phyloP scores from a whole-genome alignment of 495 filamentous ascomycete species.

The Hypoxylon cercidicola region DNA sequence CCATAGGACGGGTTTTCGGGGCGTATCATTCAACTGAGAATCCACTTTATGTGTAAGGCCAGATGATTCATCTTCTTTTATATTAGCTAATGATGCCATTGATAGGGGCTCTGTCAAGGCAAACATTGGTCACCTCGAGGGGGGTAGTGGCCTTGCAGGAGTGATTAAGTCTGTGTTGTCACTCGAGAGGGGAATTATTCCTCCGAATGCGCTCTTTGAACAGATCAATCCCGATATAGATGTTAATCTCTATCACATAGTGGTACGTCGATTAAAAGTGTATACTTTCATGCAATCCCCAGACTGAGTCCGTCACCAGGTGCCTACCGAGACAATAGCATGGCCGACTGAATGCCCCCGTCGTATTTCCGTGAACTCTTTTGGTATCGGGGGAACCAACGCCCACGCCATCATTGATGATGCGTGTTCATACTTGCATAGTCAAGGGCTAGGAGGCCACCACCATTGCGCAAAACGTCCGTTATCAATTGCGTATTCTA shows the following conservation, averaged over 20 bases:
- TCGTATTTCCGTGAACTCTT: constrained; percentile 63
- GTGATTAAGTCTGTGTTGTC: constrained; percentile 63
- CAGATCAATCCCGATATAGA: constrained; percentile 57
- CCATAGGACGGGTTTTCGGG: constrained; percentile 54
- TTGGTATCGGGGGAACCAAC: constrained; percentile 69
- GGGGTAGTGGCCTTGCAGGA: constrained; percentile 59
- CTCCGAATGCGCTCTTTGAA: constrained; percentile 56
- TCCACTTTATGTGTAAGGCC: constrained; percentile 53
- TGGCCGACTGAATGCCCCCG: constrained; percentile 48
- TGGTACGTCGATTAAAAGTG: too few species aligned
- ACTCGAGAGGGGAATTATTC: constrained; percentile 60
- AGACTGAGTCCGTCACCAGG: too few species aligned
- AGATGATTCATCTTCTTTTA: not conserved
- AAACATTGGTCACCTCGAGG: constrained; percentile 66
- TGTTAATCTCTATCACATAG: too few species aligned
- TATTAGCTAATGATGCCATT: constrained; percentile 1
- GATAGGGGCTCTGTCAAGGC: constrained; percentile 62
- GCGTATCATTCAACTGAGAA: constrained; percentile 25
- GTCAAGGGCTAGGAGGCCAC: too few species aligned
- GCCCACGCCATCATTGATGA: constrained; percentile 65
- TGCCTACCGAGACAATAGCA: constrained; percentile 38
- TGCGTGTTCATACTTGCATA: constrained; percentile 18
- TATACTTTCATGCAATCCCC: too few species aligned
- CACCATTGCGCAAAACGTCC: too few species aligned
- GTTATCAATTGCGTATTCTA: too few species aligned